Base-by-base conservation (phyloP, 768 basidiomycete genomes). In the Leccinum olivaceopallidum region DNA sequence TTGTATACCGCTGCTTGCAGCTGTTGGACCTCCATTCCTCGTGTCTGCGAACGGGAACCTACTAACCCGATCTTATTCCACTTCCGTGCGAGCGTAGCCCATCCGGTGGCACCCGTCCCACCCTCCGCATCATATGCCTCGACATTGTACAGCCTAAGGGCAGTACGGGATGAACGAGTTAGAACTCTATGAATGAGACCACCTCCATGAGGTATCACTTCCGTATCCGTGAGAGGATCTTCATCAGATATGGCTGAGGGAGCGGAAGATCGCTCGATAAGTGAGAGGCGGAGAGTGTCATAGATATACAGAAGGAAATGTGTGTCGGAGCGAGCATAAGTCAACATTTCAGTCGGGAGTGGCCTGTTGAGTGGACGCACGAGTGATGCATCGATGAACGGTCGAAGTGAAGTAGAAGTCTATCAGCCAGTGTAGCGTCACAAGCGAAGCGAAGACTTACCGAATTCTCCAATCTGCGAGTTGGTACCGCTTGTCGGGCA, bases 401-500 rank as follows among this genome's bases (percentile, higher is more conserved):
- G 13, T 12, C 22, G 14, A 59, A 28, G 36, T 20, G 7, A 53
- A 20, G n/a, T 10, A 28, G 18, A 59, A 26, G 30, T 28, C 10
- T 56, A 22, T 59, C 28, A 61, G 57, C 24, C 13, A 53, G 26
- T 20, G 34, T 36, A 18, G 6, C 9, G 6, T 28, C 20, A 53
- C 16, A 51, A 58, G 39, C 7, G 49, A 58, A 53, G 13, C 9
- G 14, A 56, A 48, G 10, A 66, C 81, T 30, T 47, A 89, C 86
- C 94, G 84, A 65, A 98, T 92, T 26, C 97, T 86, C 97, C 97
- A 99, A 73, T 99, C 97, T 10, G 96, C 97, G 6, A 96, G 80
- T 69, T 98, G 97, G 70, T 96, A 98, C 32, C 93, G 85, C 76
- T 99, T 99, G 78, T 98, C 96, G 0, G 96, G 86, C 7, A 82